Evolutionary conservation across 805 yeast genomes (phyloP).

Genomic region (Kregervanrija delftensis): DNA sequence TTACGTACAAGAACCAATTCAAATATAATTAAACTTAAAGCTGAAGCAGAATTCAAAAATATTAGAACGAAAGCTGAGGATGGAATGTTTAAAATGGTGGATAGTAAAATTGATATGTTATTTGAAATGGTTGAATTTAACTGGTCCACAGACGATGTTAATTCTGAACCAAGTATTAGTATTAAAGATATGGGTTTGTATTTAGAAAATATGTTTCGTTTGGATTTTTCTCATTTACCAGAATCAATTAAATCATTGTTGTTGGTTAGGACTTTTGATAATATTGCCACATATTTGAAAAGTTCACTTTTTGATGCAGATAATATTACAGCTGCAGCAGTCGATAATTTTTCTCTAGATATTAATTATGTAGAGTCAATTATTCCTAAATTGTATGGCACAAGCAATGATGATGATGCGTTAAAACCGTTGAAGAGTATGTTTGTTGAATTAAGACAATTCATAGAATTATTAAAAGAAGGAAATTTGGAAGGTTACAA

Average conservation of each 20-base stretch:
- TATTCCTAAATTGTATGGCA: conserved; percentile 30
- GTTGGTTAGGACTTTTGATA: conserved; percentile 82
- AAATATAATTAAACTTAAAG: conserved; percentile 29
- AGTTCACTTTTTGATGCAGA: conserved; percentile 49
- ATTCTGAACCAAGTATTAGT: conserved; percentile 61
- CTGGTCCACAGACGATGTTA: conserved; percentile 54
- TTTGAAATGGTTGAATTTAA: conserved; percentile 81
- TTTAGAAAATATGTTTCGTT: conserved; percentile 75
- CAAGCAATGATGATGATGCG: neutral
- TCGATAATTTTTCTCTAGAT: conserved; percentile 72
- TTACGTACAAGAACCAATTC: conserved; percentile 25
- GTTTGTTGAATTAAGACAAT: conserved; percentile 73
- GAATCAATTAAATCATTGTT: conserved; percentile 68
- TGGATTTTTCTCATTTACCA: conserved; percentile 80
- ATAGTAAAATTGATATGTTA: conserved; percentile 69
- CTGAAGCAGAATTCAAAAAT: conserved; percentile 40
- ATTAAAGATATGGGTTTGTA: conserved; percentile 81
- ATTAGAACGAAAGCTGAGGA: conserved; percentile 65
- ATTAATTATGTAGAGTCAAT: conserved; percentile 65
- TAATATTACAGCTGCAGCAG: conserved; percentile 53
- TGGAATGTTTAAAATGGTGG: conserved; percentile 76
- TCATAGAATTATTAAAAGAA: conserved; percentile 60
- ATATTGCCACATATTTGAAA: conserved; percentile 65
- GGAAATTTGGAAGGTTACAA: conserved; percentile 61
- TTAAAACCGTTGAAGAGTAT: conserved; percentile 33